Percentiles rank a stretch among this genome's conserved stretches.
phyloP scores from a whole-genome alignment of 2,329 filamentous ascomycete genomes.

The Fusarium subglutinans region DNA sequence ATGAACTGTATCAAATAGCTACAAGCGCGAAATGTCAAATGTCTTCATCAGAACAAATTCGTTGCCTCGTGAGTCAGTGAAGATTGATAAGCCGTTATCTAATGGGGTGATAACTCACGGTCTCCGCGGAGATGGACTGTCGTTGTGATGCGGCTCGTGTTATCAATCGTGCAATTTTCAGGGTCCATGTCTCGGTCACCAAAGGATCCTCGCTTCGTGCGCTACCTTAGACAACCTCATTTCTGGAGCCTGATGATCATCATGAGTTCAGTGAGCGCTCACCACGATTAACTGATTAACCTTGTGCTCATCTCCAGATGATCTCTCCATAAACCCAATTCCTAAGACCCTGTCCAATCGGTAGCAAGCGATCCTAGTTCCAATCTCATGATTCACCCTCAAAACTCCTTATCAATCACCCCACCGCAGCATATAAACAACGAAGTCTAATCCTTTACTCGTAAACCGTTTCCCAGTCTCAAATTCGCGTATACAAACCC shows the following conservation, averaged over 20 bases:
- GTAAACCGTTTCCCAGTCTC: not conserved
- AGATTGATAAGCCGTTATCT: constrained; percentile 17
- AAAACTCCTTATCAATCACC: constrained; percentile 27
- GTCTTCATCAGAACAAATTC: too few relatives aligned
- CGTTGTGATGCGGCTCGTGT: not conserved
- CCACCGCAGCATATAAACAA: constrained; percentile 7
- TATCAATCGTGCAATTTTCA: not conserved
- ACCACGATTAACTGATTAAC: not conserved
- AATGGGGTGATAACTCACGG: not conserved
- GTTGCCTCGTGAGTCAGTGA: not conserved
- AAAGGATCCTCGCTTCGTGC: not conserved
- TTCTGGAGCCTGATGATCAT: not conserved
- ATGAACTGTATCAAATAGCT: constrained; percentile 35
- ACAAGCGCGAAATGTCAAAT: constrained; percentile 30
- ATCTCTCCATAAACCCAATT: not conserved
- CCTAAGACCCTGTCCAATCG: not conserved
- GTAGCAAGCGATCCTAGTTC: not conserved
- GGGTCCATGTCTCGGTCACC: not conserved
- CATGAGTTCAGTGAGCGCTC: not conserved
- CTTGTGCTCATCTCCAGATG: not conserved
- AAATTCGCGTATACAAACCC: not conserved
- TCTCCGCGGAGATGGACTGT: not conserved
- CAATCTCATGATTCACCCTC: constrained; percentile 11
- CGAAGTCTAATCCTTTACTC: not conserved
- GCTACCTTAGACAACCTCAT: not conserved